Percentiles rank a stretch among this genome's conserved stretches.
Evolutionary conservation across 106 monocot species (phyloP).

Genomic region (Triglochin maritima): DNA sequence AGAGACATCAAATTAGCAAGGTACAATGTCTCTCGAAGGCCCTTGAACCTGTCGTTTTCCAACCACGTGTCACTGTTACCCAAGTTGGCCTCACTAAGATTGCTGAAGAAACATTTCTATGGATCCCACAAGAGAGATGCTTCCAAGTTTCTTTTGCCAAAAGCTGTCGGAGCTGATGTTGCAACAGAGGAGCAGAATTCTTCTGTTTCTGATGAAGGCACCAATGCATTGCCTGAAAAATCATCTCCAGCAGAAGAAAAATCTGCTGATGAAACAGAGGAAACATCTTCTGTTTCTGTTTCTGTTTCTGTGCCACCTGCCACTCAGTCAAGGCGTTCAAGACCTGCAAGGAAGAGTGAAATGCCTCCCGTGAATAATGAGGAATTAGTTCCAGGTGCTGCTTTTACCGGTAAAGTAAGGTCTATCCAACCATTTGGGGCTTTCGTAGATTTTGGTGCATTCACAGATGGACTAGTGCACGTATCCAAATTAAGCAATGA

Average conservation of each 20-base stretch:
- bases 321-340: slow-evolving; percentile 25
- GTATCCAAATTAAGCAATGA: slow-evolving; percentile 76
- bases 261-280: slow-evolving; percentile 8
- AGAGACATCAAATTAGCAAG: slow-evolving; percentile 34
- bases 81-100: slow-evolving; percentile 16
- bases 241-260: slow-evolving; percentile 20
- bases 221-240: slow-evolving; percentile 17
- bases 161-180: slow-evolving; percentile 55
- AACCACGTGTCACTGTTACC: slow-evolving; percentile 20
- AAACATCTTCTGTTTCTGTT: slow-evolving; percentile 4
- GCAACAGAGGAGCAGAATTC: slow-evolving; percentile 50
- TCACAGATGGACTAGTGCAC: slow-evolving; percentile 86
- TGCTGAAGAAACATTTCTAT: slow-evolving; percentile 27
- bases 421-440: slow-evolving; percentile 91
- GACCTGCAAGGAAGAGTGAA: slow-evolving; percentile 55
- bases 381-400: slow-evolving; percentile 67
- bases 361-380: slow-evolving; percentile 79
- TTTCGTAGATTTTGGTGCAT: slow-evolving; percentile 90
- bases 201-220: slow-evolving; percentile 30
- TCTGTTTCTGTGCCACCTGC: slow-evolving; percentile 11
- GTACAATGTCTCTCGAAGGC: slow-evolving; percentile 21
- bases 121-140: slow-evolving; percentile 16
- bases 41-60: slow-evolving; percentile 12
- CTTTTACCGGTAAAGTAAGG: slow-evolving; percentile 86
- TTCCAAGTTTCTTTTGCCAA: slow-evolving; percentile 23